Conservation (phyloP, 208 protist genomes). For the Acanthamoeba royreba region DNA sequence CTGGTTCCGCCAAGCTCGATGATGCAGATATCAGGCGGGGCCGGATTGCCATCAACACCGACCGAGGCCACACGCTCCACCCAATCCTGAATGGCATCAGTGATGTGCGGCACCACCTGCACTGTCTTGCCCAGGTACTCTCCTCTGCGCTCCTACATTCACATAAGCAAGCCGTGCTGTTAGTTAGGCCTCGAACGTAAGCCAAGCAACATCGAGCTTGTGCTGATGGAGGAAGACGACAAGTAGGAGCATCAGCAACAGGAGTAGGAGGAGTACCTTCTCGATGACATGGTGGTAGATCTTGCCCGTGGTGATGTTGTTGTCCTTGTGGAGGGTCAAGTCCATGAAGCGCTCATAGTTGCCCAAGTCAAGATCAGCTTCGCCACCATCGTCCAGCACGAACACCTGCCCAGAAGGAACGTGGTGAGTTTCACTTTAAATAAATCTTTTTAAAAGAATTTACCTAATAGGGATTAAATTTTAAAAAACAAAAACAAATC, state of each 20-base stretch:
- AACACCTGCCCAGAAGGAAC: constrained; percentile 80
- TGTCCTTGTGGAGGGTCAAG: constrained; percentile 89
- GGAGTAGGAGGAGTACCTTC: constrained; percentile 64
- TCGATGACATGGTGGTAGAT: constrained; percentile 94
- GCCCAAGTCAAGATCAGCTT: constrained; percentile 96
- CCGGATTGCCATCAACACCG: constrained; percentile 82
- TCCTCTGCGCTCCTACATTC: constrained; percentile 89
- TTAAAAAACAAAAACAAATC: constrained; percentile 46
- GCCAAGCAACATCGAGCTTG: neutral
- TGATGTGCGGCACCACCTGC: constrained; percentile 86
- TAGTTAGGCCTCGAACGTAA: neutral
- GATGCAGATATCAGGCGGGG: constrained; percentile 92
- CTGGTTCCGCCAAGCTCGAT: constrained; percentile 89
- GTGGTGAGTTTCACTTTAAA: neutral
- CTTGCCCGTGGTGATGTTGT: constrained; percentile 99
- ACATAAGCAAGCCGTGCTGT: neutral
- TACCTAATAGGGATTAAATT: neutral
- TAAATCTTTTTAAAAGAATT: constrained; percentile 57
- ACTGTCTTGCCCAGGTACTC: constrained; percentile 99
- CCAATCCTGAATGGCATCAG: constrained; percentile 87
- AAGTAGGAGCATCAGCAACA: neutral
- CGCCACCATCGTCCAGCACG: constrained; percentile 98
- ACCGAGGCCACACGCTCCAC: constrained; percentile 87
- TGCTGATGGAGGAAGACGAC: neutral
- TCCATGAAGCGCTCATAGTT: constrained; percentile 99